Conservation (phyloP, 139 green algal genomes). For the Zygnema cylindricum region DNA sequence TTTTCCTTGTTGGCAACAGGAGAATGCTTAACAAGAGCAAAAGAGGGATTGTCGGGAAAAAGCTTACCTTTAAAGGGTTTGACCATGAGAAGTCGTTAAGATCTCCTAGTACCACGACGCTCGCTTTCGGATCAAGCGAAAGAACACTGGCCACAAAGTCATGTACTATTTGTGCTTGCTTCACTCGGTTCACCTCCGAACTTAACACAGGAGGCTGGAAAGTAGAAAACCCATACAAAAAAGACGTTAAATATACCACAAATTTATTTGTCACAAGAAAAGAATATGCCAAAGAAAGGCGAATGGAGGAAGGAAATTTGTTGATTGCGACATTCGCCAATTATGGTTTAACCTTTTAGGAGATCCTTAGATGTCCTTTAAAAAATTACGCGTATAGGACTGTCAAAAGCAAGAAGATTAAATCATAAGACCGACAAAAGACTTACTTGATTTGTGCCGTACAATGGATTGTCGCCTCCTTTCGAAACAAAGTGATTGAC, state of each 20-base stretch:
- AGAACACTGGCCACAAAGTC: not conserved
- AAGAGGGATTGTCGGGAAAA: not conserved
- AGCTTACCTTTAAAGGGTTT: not conserved
- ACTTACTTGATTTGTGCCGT: not conserved
- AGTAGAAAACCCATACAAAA: too few species aligned
- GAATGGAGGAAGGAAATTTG: constrained; percentile 9
- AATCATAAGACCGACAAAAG: too few species aligned
- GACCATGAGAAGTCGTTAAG: too few species aligned
- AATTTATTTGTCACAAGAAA: too few species aligned
- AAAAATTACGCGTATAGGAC: too few species aligned
- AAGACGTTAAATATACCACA: too few species aligned
- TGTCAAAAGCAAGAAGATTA: too few species aligned
- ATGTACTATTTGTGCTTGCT: not conserved
- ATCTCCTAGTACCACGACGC: not conserved
- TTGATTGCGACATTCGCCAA: not conserved
- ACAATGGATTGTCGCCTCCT: constrained; percentile 1
- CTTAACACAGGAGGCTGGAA: not conserved
- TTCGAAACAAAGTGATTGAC: constrained; percentile 12
- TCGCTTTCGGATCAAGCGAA: not conserved
- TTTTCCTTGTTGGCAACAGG: too few species aligned
- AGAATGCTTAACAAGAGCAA: too few species aligned
- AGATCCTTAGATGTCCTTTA: too few species aligned
- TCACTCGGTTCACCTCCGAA: constrained; percentile 15
- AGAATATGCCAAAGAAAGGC: too few species aligned
- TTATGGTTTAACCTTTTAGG: too few species aligned